These are phyloP conservation scores for Colletotrichum lupini DNA, from an alignment of 2,329 filamentous ascomycete species.

Conservation along the genomic window DNA sequence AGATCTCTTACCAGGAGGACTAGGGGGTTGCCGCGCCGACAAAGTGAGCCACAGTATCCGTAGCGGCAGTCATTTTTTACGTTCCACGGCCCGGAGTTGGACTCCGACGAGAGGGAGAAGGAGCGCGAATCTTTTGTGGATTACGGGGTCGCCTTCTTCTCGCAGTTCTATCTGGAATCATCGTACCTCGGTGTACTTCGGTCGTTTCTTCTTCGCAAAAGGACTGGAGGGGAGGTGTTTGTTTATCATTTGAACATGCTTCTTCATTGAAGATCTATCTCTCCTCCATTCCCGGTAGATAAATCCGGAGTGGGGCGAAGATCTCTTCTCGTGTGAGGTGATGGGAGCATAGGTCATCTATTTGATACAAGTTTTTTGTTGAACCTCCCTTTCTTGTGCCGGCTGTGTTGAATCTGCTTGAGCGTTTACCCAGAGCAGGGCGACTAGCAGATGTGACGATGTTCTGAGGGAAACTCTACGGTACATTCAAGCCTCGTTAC, in stretches of 20 bases:
- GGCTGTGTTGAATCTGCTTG: too few relatives aligned
- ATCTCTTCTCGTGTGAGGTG: neutral
- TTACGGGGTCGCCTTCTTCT: neutral
- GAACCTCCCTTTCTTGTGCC: neutral
- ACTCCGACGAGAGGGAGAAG: neutral
- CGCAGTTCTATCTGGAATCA: neutral
- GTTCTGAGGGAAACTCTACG: neutral
- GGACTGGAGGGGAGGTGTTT: neutral
- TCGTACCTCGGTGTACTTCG: neutral
- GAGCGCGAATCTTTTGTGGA: neutral
- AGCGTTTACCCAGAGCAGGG: neutral
- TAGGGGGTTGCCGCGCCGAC: constrained; percentile 39
- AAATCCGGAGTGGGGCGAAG: neutral
- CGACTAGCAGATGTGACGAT: neutral
- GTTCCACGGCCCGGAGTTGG: neutral
- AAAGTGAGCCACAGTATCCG: neutral
- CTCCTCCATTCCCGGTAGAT: neutral
- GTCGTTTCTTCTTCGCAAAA: neutral
- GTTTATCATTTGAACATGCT: neutral
- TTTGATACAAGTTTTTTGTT: neutral
- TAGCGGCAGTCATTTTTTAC: neutral
- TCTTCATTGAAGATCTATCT: neutral
- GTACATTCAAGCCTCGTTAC: too few relatives aligned
- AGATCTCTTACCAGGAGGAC: constrained; percentile 92
- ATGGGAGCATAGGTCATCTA: neutral